These are phyloP conservation scores for Melastoma malabathricum DNA, from an alignment of 345 rosid genomes.

Conservation along the genomic window DNA sequence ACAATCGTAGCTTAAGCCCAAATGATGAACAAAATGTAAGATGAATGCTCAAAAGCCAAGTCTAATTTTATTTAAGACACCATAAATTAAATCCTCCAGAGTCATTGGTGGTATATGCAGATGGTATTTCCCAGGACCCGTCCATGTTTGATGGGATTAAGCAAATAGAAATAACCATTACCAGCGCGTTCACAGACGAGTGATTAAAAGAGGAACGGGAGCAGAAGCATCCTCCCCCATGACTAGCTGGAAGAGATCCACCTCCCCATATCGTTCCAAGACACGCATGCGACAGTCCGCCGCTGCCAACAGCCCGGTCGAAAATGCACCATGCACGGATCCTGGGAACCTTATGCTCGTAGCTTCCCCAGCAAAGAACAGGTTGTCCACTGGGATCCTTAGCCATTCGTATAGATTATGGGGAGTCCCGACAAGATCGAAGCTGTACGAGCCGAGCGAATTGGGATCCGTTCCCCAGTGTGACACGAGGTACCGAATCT, in stretches of 20 bases:
- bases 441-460: conserved; percentile 84
- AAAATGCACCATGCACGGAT: conserved; percentile 83
- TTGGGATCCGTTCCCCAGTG: conserved; percentile 67
- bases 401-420: conserved; percentile 80
- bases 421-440: conserved; percentile 64
- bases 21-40: too few relatives aligned
- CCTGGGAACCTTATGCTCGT: conserved; percentile 66
- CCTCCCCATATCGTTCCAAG: conserved; percentile 71
- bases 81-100: too few relatives aligned
- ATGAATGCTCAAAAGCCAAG: too few relatives aligned
- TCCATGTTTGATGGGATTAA: too few relatives aligned
- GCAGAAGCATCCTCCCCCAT: conserved; percentile 56
- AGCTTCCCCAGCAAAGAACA: conserved; percentile 98
- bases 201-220: conserved; percentile 67
- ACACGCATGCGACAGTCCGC: conserved; percentile 93
- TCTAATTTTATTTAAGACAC: too few relatives aligned
- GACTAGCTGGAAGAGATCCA: conserved; percentile 65
- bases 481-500: conserved; percentile 71
- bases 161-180: too few relatives aligned
- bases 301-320: conserved; percentile 81
- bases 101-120: too few relatives aligned
- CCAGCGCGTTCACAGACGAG: conserved; percentile 40
- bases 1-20: too few relatives aligned
- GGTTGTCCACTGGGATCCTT: conserved; percentile 76
- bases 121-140: too few relatives aligned